These are phyloP conservation scores for Stereocaulon alpinum DNA, from an alignment of 495 filamentous ascomycete species.

Conservation along the genomic window DNA sequence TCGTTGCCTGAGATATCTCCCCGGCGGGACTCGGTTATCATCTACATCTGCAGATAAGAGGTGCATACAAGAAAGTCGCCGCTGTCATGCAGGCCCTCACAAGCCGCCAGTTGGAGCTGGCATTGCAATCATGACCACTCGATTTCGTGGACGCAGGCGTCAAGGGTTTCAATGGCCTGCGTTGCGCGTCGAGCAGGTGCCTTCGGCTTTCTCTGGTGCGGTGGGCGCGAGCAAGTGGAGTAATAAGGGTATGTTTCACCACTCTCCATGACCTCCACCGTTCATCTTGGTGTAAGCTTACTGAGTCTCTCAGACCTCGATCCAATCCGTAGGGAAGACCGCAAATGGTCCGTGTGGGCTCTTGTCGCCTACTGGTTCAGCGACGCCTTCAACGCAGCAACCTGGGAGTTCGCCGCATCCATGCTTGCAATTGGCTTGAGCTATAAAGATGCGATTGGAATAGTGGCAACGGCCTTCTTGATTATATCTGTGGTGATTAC, in stretches of 20 bases:
- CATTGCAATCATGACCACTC: neutral
- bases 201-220: conserved; percentile 15
- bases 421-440: conserved; percentile 54
- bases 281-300: neutral
- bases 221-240: conserved; percentile 13
- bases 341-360: conserved; percentile 36
- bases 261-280: no score
- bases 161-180: neutral
- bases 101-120: neutral
- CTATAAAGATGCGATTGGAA: conserved; percentile 50
- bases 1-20: neutral
- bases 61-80: neutral
- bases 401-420: conserved; percentile 51
- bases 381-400: conserved; percentile 50
- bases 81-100: neutral
- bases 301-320: conserved; percentile 32
- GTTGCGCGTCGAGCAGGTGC: conserved; percentile 12
- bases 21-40: neutral
- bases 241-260: conserved; percentile 12
- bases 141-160: neutral
- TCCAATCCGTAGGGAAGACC: conserved; percentile 30
- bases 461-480: conserved; percentile 52
- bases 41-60: neutral
- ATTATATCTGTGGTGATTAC: conserved; percentile 53
- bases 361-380: conserved; percentile 54